These are phyloP conservation scores for Dipteronia dyeriana DNA, from an alignment of 345 rosid genomes.

Conservation along the genomic window DNA sequence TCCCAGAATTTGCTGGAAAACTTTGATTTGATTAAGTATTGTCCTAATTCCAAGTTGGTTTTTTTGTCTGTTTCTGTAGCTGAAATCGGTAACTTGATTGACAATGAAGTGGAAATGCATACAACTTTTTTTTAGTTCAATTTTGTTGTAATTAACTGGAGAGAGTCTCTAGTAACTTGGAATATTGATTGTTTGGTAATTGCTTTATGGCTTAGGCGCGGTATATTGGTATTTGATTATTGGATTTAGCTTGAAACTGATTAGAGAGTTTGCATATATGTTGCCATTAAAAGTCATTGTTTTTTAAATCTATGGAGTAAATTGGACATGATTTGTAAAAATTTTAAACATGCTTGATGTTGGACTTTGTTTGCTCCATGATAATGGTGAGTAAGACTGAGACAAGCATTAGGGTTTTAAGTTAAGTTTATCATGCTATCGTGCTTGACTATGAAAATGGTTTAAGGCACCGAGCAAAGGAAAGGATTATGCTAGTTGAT, in stretches of 20 bases:
- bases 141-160: not conserved
- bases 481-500: not conserved
- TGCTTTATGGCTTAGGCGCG: not conserved
- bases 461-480: not conserved
- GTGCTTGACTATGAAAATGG: not conserved
- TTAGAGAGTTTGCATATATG: not conserved
- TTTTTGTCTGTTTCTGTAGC: not conserved
- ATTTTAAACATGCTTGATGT: not conserved
- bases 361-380: no score
- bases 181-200: not conserved
- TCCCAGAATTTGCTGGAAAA: not conserved
- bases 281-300: not conserved
- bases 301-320: not conserved
- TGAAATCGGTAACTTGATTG: not conserved
- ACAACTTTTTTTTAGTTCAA: no score
- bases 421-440: not conserved
- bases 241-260: not conserved
- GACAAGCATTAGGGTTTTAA: not conserved
- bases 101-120: not conserved
- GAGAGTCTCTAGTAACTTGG: not conserved
- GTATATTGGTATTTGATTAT: not conserved
- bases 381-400: no score
- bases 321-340: not conserved
- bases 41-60: not conserved
- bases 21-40: not conserved